Percentiles rank a stretch among this genome's conserved stretches.
Evolutionary conservation across 2,329 filamentous ascomycete genomes (phyloP).

Genomic region (Diaporthe destruens): DNA sequence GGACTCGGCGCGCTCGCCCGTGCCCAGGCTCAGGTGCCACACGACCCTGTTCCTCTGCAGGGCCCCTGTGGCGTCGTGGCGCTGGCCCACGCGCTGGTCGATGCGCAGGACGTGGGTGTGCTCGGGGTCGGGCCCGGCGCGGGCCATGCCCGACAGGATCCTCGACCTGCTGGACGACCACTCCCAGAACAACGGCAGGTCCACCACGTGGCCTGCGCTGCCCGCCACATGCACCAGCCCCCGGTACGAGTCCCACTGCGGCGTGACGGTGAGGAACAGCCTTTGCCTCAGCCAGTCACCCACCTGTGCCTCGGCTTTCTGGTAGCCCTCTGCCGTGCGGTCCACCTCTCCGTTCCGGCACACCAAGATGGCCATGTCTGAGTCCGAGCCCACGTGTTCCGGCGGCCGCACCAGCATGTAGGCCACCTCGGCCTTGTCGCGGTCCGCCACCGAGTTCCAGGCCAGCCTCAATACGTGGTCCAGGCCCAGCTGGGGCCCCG

Average conservation of each 20-base stretch:
- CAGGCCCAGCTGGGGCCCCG: too few species aligned
- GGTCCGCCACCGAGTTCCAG: neutral
- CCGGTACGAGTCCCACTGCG: neutral
- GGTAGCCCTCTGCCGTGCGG: neutral
- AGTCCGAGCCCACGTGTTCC: neutral
- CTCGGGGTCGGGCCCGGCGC: too few species aligned
- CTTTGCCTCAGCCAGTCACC: neutral
- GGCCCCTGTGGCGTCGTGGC: neutral
- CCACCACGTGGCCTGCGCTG: neutral
- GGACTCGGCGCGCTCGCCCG: too few species aligned
- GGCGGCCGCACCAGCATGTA: conserved; percentile 3
- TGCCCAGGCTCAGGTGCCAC: neutral
- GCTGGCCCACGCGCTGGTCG: conserved; percentile 14
- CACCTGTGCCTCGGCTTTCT: neutral
- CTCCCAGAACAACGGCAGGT: neutral
- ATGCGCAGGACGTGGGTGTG: neutral
- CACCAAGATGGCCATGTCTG: neutral
- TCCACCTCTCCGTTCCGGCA: neutral
- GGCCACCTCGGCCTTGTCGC: neutral
- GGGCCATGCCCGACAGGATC: too few species aligned
- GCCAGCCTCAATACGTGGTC: neutral
- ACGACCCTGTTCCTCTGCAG: conserved; percentile 18
- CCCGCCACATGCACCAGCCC: too few species aligned
- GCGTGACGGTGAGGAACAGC: neutral
- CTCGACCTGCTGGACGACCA: neutral